Conservation (phyloP, 202 grass and related monocot genomes). For the Hordeum pubiflorum region DNA sequence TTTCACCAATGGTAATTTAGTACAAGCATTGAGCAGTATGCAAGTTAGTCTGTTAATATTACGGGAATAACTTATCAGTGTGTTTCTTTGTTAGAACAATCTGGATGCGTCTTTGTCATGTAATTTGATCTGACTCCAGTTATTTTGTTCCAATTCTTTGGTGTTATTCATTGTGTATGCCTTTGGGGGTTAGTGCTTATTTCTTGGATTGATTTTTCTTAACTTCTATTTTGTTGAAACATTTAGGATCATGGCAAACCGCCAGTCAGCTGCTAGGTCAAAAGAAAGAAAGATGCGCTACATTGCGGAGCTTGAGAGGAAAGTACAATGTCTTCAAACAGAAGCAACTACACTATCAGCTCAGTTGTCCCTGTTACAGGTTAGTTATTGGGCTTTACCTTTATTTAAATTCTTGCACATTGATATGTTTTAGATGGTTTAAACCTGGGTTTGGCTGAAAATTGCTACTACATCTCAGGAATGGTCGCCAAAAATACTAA, state of each 20-base stretch:
- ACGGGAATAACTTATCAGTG: neutral
- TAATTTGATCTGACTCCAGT: neutral
- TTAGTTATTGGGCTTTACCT: conserved; percentile 28
- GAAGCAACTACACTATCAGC: conserved; percentile 88
- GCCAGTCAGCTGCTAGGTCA: conserved; percentile 96
- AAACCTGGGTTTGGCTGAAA: neutral
- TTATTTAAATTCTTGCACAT: neutral
- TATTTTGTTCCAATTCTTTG: neutral
- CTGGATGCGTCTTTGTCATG: neutral
- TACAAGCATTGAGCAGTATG: neutral
- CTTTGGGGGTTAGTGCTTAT: neutral
- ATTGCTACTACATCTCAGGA: neutral
- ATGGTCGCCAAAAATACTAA: neutral
- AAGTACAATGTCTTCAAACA: conserved; percentile 79
- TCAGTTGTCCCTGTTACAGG: conserved; percentile 85
- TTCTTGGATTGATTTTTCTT: neutral
- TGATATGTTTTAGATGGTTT: neutral
- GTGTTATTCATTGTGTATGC: neutral
- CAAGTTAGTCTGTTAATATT: neutral
- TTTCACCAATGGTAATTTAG: neutral
- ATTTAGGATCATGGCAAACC: conserved; percentile 89
- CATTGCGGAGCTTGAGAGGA: conserved; percentile 92
- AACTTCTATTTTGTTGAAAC: neutral
- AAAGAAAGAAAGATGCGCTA: conserved; percentile 99
- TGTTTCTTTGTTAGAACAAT: neutral